Conservation (phyloP, 139 green algal genomes). For the Micromonas pusilla region DNA sequence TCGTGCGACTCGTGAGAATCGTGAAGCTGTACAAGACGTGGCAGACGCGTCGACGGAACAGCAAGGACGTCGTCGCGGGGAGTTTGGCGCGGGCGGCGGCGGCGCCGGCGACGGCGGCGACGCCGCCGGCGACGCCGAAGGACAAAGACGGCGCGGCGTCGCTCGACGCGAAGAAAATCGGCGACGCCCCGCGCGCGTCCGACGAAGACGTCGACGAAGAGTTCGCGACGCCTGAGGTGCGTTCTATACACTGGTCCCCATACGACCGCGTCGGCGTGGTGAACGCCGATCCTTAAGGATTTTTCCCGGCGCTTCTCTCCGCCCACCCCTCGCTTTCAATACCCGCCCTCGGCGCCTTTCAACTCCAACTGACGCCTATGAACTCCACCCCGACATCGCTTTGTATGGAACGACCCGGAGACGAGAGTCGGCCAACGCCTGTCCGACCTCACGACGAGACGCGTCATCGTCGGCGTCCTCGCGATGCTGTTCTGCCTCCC, state of each 20-base stretch:
- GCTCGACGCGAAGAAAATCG: too few species aligned
- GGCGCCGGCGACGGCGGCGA: not conserved
- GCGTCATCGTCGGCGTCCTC: constrained; percentile 75
- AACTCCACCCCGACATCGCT: too few species aligned
- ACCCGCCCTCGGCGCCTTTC: too few species aligned
- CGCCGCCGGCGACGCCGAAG: not conserved
- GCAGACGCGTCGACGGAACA: not conserved
- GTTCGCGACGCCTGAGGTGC: too few species aligned
- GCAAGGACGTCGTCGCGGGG: constrained; percentile 10
- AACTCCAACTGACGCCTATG: too few species aligned
- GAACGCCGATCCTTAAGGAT: too few species aligned
- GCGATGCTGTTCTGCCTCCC: constrained; percentile 78
- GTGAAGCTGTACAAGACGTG: constrained; percentile 61
- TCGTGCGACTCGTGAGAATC: constrained; percentile 54
- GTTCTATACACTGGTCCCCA: too few species aligned
- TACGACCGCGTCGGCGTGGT: too few species aligned
- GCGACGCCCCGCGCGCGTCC: too few species aligned
- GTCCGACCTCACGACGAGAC: constrained; percentile 75
- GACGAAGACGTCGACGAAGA: too few species aligned
- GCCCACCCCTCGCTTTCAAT: too few species aligned
- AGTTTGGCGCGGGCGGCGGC: constrained; percentile 1
- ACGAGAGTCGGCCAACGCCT: constrained; percentile 79
- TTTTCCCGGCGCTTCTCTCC: too few species aligned
- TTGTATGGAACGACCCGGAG: constrained; percentile 38
- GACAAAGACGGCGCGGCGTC: not conserved